These are phyloP conservation scores for Neurospora terricola DNA, from an alignment of 495 filamentous ascomycete genomes.

Conservation along the genomic window DNA sequence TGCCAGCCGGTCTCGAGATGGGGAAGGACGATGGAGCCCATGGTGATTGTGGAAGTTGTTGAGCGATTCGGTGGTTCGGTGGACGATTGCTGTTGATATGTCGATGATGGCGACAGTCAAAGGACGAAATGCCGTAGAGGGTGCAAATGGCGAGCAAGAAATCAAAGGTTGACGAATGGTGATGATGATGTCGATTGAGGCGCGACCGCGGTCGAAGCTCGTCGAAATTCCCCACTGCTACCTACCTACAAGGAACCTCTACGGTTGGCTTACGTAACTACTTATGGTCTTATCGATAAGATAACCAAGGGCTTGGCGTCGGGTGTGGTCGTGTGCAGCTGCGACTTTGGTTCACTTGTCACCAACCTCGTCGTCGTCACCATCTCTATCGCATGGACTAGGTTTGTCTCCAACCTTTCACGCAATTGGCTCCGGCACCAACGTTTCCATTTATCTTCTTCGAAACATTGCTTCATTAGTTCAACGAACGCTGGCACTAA, in stretches of 20 bases:
- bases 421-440: no score
- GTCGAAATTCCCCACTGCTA: background rate
- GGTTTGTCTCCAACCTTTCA: no score
- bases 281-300: background rate
- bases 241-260: background rate
- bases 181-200: background rate
- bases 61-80: background rate
- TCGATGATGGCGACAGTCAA: background rate
- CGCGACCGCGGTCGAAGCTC: background rate
- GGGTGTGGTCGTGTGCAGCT: background rate
- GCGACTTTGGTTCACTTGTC: background rate
- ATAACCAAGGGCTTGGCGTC: background rate
- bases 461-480: no score
- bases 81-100: background rate
- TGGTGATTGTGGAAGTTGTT: constrained; percentile 19
- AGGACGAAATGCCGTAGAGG: background rate
- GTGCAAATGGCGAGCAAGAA: background rate
- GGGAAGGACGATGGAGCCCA: constrained; percentile 89
- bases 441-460: no score
- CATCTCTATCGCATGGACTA: no score
- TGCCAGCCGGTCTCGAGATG: constrained; percentile 93
- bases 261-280: background rate
- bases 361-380: background rate
- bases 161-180: background rate
- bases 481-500: no score